These are phyloP conservation scores for Melampsora larici-populina DNA, from an alignment of 1,284 basidiomycete genomes.

Conservation along the genomic window DNA sequence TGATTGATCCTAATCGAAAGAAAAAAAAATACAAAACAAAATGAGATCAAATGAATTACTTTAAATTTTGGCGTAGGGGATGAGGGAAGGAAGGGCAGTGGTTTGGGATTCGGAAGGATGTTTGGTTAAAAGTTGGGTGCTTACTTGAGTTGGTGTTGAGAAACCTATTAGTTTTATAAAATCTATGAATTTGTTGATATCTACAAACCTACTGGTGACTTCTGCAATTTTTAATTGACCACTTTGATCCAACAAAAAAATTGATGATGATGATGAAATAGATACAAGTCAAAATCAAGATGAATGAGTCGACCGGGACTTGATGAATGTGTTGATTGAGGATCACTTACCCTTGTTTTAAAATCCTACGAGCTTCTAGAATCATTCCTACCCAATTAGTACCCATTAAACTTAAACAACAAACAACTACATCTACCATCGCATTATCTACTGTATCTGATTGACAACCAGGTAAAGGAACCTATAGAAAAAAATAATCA, in stretches of 20 bases:
- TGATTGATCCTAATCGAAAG: conserved; percentile 64
- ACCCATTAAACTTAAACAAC: conserved; percentile 93
- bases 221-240: conserved; percentile 90
- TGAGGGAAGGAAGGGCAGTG: too few relatives aligned
- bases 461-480: conserved; percentile 47
- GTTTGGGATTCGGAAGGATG: too few relatives aligned
- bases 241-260: conserved; percentile 56
- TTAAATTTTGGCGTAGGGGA: too few relatives aligned
- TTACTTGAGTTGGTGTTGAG: conserved; percentile 68
- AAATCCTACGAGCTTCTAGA: conserved; percentile 79
- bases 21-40: too few relatives aligned
- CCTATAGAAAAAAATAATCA: too few relatives aligned
- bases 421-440: conserved; percentile 73
- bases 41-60: too few relatives aligned
- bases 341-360: conserved; percentile 68
- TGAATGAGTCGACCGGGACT: neutral
- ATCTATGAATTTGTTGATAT: conserved; percentile 70
- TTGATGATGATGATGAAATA: neutral
- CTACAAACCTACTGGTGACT: conserved; percentile 81
- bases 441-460: conserved; percentile 49
- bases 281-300: neutral
- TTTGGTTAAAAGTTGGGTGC: too few relatives aligned
- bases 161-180: conserved; percentile 77
- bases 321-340: too few relatives aligned
- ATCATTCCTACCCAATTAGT: conserved; percentile 91